A percentile compares a stretch with the other conserved stretches of the same genome.
These are phyloP conservation scores for Gonapodya prolifera DNA, from an alignment of 192 early-diverging fungal species.

Conservation along the genomic window DNA sequence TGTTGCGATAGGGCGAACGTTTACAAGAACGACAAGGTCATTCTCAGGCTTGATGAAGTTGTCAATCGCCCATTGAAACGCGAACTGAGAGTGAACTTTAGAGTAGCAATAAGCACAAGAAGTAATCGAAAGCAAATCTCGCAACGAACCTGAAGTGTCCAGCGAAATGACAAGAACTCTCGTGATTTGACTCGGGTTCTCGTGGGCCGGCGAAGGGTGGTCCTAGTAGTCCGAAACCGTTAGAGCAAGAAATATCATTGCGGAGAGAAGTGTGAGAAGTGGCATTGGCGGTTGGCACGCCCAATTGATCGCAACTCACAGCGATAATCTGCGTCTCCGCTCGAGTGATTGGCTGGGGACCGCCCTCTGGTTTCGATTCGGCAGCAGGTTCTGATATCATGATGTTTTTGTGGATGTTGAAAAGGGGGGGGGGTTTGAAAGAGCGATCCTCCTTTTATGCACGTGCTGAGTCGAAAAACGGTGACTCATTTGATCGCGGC, in stretches of 20 bases:
- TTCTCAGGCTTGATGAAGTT: slow-evolving; percentile 20
- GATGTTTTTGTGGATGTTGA: too few relatives aligned
- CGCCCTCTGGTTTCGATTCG: background rate
- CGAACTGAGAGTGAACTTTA: slow-evolving; percentile 15
- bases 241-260: background rate
- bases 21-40: slow-evolving; percentile 23
- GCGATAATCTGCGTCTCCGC: background rate
- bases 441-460: background rate
- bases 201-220: background rate
- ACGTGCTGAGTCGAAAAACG: too few relatives aligned
- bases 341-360: background rate
- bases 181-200: background rate
- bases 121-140: background rate
- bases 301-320: background rate
- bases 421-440: too few relatives aligned
- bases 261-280: background rate
- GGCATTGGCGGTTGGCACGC: too few relatives aligned
- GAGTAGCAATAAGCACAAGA: slow-evolving; percentile 15
- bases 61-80: slow-evolving; percentile 23
- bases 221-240: background rate
- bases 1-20: slow-evolving; percentile 18
- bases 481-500: background rate
- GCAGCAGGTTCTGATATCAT: background rate
- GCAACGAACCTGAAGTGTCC: background rate
- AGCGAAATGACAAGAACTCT: background rate